phyloP scores from a whole-genome alignment of 1,284 basidiomycete species.

The Ustilago xerochloae region DNA sequence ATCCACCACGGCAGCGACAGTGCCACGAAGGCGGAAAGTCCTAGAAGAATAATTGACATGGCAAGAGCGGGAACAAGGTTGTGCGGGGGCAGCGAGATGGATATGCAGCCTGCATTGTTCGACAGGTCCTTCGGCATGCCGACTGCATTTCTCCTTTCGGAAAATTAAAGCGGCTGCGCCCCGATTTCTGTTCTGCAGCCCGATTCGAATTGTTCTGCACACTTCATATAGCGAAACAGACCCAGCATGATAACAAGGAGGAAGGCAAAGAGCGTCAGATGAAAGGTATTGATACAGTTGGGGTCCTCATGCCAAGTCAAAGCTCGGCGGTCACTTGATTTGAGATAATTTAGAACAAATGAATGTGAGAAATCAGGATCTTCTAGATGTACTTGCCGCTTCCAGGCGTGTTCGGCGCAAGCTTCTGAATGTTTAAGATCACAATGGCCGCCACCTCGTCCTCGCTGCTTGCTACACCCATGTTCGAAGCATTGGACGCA shows the following conservation, averaged over 20 bases:
- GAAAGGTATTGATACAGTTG: slow-evolving; percentile 13
- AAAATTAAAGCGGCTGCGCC: not conserved
- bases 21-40: no score
- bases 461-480: slow-evolving; percentile 12
- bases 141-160: slow-evolving; percentile 10
- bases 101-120: slow-evolving; percentile 35
- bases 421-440: slow-evolving; percentile 33
- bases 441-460: slow-evolving; percentile 49
- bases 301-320: not conserved
- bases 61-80: not conserved
- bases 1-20: not conserved
- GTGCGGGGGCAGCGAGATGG: not conserved
- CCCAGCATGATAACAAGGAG: not conserved
- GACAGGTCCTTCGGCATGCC: slow-evolving; percentile 31
- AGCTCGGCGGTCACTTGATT: slow-evolving; percentile 5
- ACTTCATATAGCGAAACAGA: not conserved
- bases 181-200: slow-evolving; percentile 1
- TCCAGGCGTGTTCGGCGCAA: slow-evolving; percentile 10
- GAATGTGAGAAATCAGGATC: not conserved
- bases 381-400: slow-evolving; percentile 9
- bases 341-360: not conserved
- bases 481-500: slow-evolving; percentile 19
- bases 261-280: not conserved
- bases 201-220: not conserved
- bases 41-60: not conserved